A percentile compares a stretch with the other conserved stretches of the same genome.
Evolutionary conservation across 805 yeast species (phyloP).

Genomic region (Saturnispora bothae): DNA sequence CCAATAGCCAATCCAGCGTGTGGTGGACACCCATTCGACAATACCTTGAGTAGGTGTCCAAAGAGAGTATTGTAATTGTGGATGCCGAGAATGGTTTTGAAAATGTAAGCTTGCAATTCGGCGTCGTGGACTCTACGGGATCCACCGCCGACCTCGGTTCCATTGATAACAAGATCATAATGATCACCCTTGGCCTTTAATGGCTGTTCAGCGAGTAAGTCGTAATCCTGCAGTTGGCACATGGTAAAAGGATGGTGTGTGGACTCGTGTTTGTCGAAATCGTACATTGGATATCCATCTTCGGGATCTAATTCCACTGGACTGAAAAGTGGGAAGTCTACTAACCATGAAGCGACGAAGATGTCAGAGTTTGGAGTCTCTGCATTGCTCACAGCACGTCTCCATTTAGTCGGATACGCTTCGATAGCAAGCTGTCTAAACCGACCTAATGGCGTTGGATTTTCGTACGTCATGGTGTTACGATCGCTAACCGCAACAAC

Average conservation of each 20-base stretch:
- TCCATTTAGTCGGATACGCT: constrained; percentile 40
- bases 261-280: constrained; percentile 38
- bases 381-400: constrained; percentile 26
- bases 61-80: constrained; percentile 51
- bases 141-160: constrained; percentile 96
- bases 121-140: constrained; percentile 91
- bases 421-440: constrained; percentile 66
- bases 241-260: constrained; percentile 98
- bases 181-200: constrained; percentile 75
- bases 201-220: constrained; percentile 42
- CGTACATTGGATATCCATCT: constrained; percentile 50
- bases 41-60: constrained; percentile 77
- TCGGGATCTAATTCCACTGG: constrained; percentile 42
- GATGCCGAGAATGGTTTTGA: constrained; percentile 54
- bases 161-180: constrained; percentile 87
- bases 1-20: constrained; percentile 98
- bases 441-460: constrained; percentile 90
- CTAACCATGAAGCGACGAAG: constrained; percentile 72
- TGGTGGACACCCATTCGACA: constrained; percentile 92
- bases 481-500: constrained; percentile 74
- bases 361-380: constrained; percentile 20
- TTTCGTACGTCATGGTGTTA: constrained; percentile 61
- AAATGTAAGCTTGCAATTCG: constrained; percentile 60
- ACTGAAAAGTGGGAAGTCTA: constrained; percentile 85
- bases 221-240: constrained; percentile 65